phyloP scores from a whole-genome alignment of 2,329 filamentous ascomycete genomes.

The Malbranchea zuffiana region DNA sequence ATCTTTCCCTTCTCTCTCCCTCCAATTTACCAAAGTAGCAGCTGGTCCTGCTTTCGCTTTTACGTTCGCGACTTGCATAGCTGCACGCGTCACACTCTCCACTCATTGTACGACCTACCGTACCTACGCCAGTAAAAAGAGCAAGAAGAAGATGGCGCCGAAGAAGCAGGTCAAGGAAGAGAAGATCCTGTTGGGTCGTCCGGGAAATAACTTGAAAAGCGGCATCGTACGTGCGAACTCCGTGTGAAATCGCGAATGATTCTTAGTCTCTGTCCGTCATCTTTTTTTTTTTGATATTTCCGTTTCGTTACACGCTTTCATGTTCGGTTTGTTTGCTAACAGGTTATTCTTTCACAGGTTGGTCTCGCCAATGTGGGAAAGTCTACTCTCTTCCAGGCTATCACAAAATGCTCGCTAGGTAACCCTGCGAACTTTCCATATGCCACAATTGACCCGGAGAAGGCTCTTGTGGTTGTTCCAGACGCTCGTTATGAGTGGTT shows the following conservation, averaged over 20 bases:
- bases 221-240: slow-evolving; percentile 76
- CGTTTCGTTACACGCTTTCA: slow-evolving; percentile 12
- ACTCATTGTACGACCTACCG: slow-evolving; percentile 12
- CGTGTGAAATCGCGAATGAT: slow-evolving; percentile 24
- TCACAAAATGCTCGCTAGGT: slow-evolving; percentile 93
- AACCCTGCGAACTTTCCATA: slow-evolving; percentile 99
- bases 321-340: slow-evolving; percentile 4
- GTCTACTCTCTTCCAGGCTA: slow-evolving; percentile 98
- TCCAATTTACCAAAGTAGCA: slow-evolving; percentile 40
- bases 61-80: slow-evolving; percentile 4
- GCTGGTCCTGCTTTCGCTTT: slow-evolving; percentile 51
- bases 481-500: slow-evolving; percentile 96
- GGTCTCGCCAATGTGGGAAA: slow-evolving; percentile 98
- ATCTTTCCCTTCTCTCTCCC: slow-evolving; percentile 31
- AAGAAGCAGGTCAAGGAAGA: slow-evolving; percentile 89
- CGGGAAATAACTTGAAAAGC: slow-evolving; percentile 97
- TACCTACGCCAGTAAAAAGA: slow-evolving; percentile 47
- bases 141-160: slow-evolving; percentile 73
- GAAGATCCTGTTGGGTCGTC: slow-evolving; percentile 90
- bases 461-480: slow-evolving; percentile 92
- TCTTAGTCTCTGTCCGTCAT: slow-evolving; percentile 16
- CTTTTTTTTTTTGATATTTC: slow-evolving; percentile 12
- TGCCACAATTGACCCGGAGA: slow-evolving; percentile 97
- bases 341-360: slow-evolving; percentile 49
- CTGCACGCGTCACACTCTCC: slow-evolving; percentile 4